A percentile compares a stretch with the other conserved stretches of the same genome.
Evolutionary conservation across 2,329 filamentous ascomycete species (phyloP).

Genomic region (Emmonsiellopsis sp.): DNA sequence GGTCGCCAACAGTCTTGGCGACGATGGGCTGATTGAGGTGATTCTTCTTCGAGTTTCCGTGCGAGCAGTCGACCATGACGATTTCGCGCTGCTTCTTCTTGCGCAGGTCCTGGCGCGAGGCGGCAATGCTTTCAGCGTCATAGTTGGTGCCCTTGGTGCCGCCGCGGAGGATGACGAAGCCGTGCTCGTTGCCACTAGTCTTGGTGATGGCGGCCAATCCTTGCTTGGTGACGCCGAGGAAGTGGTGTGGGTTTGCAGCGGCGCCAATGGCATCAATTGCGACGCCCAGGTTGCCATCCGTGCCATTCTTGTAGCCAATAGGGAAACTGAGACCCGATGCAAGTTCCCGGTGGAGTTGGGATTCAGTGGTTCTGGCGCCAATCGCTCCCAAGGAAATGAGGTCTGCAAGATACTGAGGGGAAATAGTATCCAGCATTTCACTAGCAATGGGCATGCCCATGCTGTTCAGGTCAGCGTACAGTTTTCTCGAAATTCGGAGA

Average conservation of each 20-base stretch:
- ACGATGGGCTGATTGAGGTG: constrained; percentile 97
- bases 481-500: constrained; percentile 77
- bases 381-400: constrained; percentile 93
- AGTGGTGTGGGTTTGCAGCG: constrained; percentile 62
- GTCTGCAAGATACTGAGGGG: constrained; percentile 93
- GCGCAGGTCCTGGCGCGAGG: constrained; percentile 65
- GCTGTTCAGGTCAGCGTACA: constrained; percentile 83
- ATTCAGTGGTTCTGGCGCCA: constrained; percentile 91
- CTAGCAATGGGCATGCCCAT: constrained; percentile 89
- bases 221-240: constrained; percentile 97
- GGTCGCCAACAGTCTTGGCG: constrained; percentile 69
- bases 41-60: constrained; percentile 96
- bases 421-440: constrained; percentile 99
- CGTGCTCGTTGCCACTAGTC: constrained; percentile 90
- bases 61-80: constrained; percentile 98
- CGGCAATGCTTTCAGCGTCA: constrained; percentile 73
- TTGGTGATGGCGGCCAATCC: constrained; percentile 90
- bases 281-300: constrained; percentile 81
- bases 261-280: constrained; percentile 94
- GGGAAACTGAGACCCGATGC: constrained; percentile 94
- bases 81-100: constrained; percentile 80
- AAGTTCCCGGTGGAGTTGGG: constrained; percentile 90
- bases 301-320: constrained; percentile 99
- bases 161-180: constrained; percentile 90
- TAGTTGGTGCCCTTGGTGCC: constrained; percentile 91